These are phyloP conservation scores for Stagonosporopsis chrysanthemi DNA, from an alignment of 2,329 filamentous ascomycete species.

Conservation along the genomic window DNA sequence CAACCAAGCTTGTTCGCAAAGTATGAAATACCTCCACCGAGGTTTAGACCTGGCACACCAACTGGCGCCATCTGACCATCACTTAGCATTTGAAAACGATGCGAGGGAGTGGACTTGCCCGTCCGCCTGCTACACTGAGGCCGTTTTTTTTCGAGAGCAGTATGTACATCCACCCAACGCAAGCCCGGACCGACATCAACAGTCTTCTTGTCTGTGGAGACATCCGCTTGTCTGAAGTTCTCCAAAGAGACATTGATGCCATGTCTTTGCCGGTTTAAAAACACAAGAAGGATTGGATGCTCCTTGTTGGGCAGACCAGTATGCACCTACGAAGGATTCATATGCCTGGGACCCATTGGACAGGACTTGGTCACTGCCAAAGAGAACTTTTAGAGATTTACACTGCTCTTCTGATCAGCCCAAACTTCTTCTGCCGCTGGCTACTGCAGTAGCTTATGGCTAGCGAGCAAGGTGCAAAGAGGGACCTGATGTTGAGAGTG, in stretches of 20 bases:
- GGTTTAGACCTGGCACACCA: conserved; percentile 39
- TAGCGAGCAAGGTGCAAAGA: conserved; percentile 24
- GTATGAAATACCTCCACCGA: conserved; percentile 37
- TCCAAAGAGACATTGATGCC: conserved; percentile 55
- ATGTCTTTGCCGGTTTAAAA: conserved; percentile 34
- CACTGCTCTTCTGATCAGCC: conserved; percentile 24
- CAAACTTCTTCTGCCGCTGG: not conserved
- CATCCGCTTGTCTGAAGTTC: conserved; percentile 34
- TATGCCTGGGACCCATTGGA: conserved; percentile 26
- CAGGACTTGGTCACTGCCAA: conserved; percentile 28
- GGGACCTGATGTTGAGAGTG: conserved; percentile 5
- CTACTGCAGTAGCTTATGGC: conserved; percentile 25
- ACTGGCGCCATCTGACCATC: conserved; percentile 19
- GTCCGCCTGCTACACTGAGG: conserved; percentile 37
- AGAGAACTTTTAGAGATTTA: conserved; percentile 32
- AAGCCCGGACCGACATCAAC: conserved; percentile 36
- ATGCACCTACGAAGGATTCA: conserved; percentile 29
- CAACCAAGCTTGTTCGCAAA: conserved; percentile 33
- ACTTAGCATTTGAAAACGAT: not conserved
- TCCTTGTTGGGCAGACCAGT: conserved; percentile 41
- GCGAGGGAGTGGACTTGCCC: conserved; percentile 5
- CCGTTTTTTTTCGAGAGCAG: conserved; percentile 29
- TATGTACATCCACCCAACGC: conserved; percentile 42
- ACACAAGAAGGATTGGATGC: conserved; percentile 35
- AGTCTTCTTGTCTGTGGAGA: conserved; percentile 35